phyloP scores from a whole-genome alignment of 2,329 filamentous ascomycete genomes.

The Alternaria arborescens region DNA sequence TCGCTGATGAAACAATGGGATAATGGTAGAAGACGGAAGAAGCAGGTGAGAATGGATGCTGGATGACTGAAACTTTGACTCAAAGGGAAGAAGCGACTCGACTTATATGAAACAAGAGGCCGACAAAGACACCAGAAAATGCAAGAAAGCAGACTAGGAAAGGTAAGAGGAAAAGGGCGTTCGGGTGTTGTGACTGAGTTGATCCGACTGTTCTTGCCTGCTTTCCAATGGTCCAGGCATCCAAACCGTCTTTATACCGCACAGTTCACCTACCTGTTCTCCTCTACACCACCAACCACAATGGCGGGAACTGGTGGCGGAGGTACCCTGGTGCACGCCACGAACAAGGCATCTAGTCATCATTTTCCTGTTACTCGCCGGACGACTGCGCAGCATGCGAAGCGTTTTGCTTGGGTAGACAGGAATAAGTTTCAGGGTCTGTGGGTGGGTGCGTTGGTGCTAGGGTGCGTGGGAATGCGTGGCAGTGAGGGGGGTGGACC shows the following conservation, averaged over 20 bases:
- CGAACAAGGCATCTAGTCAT: slow-evolving; percentile 41
- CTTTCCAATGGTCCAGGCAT: slow-evolving; percentile 22
- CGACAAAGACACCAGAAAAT: slow-evolving; percentile 16
- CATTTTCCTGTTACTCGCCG: slow-evolving; percentile 28
- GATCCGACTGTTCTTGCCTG: slow-evolving; percentile 21
- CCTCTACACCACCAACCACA: slow-evolving; percentile 25
- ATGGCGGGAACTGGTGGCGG: slow-evolving; percentile 21
- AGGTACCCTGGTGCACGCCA: slow-evolving; percentile 23
- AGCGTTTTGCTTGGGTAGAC: slow-evolving; percentile 22
- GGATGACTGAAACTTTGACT: slow-evolving; percentile 27
- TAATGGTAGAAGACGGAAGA: slow-evolving; percentile 21
- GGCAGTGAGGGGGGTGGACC: slow-evolving; percentile 26
- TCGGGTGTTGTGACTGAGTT: slow-evolving; percentile 22
- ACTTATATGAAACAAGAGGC: slow-evolving; percentile 29
- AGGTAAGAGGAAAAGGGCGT: slow-evolving; percentile 14
- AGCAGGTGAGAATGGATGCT: slow-evolving; percentile 17
- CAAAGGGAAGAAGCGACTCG: slow-evolving; percentile 15
- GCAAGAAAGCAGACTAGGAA: slow-evolving; percentile 20
- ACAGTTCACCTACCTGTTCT: slow-evolving; percentile 15
- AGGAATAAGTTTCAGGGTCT: slow-evolving; percentile 41
- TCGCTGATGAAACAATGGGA: slow-evolving; percentile 11
- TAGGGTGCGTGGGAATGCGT: slow-evolving; percentile 10
- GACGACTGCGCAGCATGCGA: slow-evolving; percentile 22
- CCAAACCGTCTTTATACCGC: slow-evolving; percentile 46
- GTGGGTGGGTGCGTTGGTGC: slow-evolving; percentile 21